Base-by-base conservation (phyloP, 345 rosid species). In the Mercurialis annua region DNA sequence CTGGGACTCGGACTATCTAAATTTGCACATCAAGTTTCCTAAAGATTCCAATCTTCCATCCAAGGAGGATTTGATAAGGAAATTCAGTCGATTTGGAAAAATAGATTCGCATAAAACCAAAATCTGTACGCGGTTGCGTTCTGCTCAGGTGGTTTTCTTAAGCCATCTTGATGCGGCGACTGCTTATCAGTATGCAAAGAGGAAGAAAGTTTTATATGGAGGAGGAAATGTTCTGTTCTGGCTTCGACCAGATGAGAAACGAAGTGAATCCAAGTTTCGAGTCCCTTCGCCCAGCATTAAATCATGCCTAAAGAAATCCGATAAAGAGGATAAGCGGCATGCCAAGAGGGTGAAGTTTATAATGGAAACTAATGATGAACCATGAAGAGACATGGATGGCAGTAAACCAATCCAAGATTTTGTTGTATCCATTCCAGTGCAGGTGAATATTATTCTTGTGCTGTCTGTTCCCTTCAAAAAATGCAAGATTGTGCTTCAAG, bases 161-260 rank as follows among this genome's bases (percentile, higher is more conserved):
- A 33, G 69, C 56, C 66, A 69, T 9, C 68, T 69, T 61, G 81
- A 77, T 61, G 77, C 75, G 0, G 49, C 43, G 16, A 68, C 62
- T 33, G 81, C 81, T 40, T 77, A 77, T 55, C 75, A 73, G 21
- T 77, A 54, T 61, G 71, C 71, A 5, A 77, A 72, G 72, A 69
- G 68, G 77, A 77, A 73, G 65, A 77, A 66, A 62, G 43, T 24
- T 69, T 34, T 59, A 26, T 62, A 31, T 47, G 69, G 74, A n/a
- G 70, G 7, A 66, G 62, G 20, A 62, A 62, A 61, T 29, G 34
- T 77, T 51, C 50, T 31, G 62, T 69, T 64, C 70, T 77, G 77
- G 75, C 81, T 77, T 38, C 69, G 61, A 33, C 67, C 62, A 27
- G 43, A 0, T 6, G 70, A 59, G 51, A 54, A 76, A 73, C 62